Evolutionary conservation across 208 protist species (phyloP).

Genomic region (Herpetomonas samuelpessoai): DNA sequence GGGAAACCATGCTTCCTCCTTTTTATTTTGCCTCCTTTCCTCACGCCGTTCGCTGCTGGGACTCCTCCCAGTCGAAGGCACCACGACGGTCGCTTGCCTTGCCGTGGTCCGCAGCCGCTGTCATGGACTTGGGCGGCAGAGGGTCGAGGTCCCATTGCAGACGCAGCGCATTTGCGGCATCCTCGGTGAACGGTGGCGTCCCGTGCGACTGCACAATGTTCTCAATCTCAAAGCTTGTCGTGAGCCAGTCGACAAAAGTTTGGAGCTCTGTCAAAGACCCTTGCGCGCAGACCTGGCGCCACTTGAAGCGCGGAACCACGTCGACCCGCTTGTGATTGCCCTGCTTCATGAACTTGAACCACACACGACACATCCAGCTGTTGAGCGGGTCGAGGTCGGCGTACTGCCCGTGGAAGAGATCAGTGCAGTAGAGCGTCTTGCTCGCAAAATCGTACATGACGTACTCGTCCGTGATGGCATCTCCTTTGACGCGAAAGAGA

Average conservation of each 20-base stretch:
- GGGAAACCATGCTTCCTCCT: no score
- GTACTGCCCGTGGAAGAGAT: constrained; percentile 84
- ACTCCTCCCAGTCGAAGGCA: no score
- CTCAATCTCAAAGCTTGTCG: constrained; percentile 36
- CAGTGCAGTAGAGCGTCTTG: constrained; percentile 59
- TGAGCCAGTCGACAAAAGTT: constrained; percentile 49
- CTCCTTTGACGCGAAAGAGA: constrained; percentile 59
- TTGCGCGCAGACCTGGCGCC: constrained; percentile 54
- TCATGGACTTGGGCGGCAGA: constrained; percentile 25
- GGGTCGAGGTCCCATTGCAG: constrained; percentile 62
- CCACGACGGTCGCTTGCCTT: background rate
- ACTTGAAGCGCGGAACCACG: constrained; percentile 69
- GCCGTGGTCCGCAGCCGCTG: background rate
- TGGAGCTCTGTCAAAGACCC: constrained; percentile 36
- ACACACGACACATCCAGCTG: constrained; percentile 87
- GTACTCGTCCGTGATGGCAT: constrained; percentile 71
- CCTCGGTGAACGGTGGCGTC: constrained; percentile 49
- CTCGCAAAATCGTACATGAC: constrained; percentile 64
- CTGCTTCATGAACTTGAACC: constrained; percentile 87
- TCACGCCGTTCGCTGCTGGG: no score
- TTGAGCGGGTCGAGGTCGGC: constrained; percentile 83
- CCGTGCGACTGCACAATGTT: constrained; percentile 65
- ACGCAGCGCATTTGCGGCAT: constrained; percentile 49
- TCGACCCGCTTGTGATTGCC: constrained; percentile 78
- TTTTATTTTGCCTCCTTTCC: no score